phyloP scores from a whole-genome alignment of 352 stramenopile species.

The Globisporangium cylindrosporum region DNA sequence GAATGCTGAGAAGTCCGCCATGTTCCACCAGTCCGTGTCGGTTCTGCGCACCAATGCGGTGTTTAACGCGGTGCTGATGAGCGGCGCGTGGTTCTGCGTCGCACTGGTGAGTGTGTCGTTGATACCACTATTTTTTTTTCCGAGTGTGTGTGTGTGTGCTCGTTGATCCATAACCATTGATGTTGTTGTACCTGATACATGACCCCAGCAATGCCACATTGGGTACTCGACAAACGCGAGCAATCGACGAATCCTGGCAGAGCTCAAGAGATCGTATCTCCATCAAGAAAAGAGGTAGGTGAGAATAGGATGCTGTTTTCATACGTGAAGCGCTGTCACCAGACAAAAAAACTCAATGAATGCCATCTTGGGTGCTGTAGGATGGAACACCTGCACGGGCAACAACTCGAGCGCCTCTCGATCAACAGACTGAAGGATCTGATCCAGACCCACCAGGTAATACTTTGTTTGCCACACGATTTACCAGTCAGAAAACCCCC shows the following conservation, averaged over 20 bases:
- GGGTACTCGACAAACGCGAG: slow-evolving; percentile 20
- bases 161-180: too few species aligned
- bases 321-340: not conserved
- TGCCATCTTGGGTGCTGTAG: slow-evolving; percentile 15
- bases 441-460: slow-evolving; percentile 59
- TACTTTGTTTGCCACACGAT: not conserved
- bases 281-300: slow-evolving; percentile 21
- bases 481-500: not conserved
- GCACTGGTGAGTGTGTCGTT: slow-evolving; percentile 33
- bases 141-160: too few species aligned
- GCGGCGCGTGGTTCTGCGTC: slow-evolving; percentile 49
- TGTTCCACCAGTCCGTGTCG: slow-evolving; percentile 23
- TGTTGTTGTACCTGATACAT: not conserved
- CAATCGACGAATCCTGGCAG: slow-evolving; percentile 11
- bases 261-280: slow-evolving; percentile 13
- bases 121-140: too few species aligned
- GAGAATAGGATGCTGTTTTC: not conserved
- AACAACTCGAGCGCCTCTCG: slow-evolving; percentile 30
- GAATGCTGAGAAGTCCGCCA: slow-evolving; percentile 7
- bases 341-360: too few species aligned
- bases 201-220: slow-evolving; percentile 25
- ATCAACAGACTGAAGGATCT: slow-evolving; percentile 47
- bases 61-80: slow-evolving; percentile 41
- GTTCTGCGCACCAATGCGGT: slow-evolving; percentile 33
- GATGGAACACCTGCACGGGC: slow-evolving; percentile 41